Conservation (phyloP, 305 asterid genomes). For the Fraxinus xanthoxyloides region DNA sequence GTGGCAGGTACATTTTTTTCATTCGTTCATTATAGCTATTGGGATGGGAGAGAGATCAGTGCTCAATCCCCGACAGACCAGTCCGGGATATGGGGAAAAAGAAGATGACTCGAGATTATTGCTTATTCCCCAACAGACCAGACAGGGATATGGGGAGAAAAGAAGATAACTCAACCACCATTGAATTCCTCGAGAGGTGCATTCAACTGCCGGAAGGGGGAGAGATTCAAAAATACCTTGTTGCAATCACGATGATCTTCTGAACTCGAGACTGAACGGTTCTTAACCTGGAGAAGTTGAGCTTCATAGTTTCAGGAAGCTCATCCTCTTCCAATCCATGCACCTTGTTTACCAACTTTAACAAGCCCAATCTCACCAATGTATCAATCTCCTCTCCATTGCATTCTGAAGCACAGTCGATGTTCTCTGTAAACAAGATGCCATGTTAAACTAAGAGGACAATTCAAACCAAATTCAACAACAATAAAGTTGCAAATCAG, state of each 20-base stretch:
- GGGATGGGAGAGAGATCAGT: not conserved
- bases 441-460: not conserved
- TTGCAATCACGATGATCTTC: constrained; percentile 78
- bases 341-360: constrained; percentile 63
- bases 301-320: constrained; percentile 88
- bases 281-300: constrained; percentile 67
- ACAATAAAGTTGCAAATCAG: not conserved
- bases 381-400: constrained; percentile 74
- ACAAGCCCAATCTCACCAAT: constrained; percentile 76
- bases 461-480: not conserved
- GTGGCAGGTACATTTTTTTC: not conserved
- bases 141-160: not conserved
- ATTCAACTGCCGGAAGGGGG: not conserved
- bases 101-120: too few species aligned
- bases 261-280: constrained; percentile 73
- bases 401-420: constrained; percentile 55
- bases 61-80: not conserved
- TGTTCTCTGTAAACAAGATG: constrained; percentile 34
- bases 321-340: constrained; percentile 66
- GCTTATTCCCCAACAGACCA: too few species aligned
- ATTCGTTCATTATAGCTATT: not conserved
- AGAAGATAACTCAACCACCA: not conserved
- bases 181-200: not conserved
- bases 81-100: too few species aligned
- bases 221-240: constrained; percentile 47